These are phyloP conservation scores for Pleurotus sapidus DNA, from an alignment of 768 basidiomycete species.

Conservation along the genomic window DNA sequence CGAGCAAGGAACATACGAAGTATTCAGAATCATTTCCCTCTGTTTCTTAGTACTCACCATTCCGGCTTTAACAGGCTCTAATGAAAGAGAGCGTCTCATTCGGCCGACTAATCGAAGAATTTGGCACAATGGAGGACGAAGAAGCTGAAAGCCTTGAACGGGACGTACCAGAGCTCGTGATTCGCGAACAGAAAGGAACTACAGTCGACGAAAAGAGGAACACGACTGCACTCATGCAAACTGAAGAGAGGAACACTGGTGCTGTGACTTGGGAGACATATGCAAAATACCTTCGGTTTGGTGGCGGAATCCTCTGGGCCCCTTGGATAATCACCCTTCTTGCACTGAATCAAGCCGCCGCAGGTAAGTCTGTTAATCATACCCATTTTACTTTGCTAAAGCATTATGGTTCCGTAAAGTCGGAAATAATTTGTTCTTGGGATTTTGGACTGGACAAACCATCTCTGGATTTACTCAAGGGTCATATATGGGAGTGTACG, in stretches of 20 bases:
- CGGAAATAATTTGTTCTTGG: conserved; percentile 63
- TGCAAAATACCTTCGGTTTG: conserved; percentile 40
- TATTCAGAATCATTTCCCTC: conserved; percentile 14
- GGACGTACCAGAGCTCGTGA: conserved; percentile 6
- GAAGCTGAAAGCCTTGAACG: neutral
- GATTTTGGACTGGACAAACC: conserved; percentile 62
- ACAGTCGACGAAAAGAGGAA: conserved; percentile 17
- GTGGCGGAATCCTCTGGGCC: conserved; percentile 48
- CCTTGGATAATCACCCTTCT: conserved; percentile 44
- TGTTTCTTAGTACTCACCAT: neutral
- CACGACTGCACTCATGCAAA: conserved; percentile 40
- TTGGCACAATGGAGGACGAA: conserved; percentile 6
- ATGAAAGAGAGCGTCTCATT: conserved; percentile 8
- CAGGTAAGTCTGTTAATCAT: conserved; percentile 30
- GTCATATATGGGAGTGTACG: conserved; percentile 65
- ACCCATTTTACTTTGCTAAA: neutral
- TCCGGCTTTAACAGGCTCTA: conserved; percentile 11
- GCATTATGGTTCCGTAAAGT: conserved; percentile 30
- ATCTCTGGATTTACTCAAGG: conserved; percentile 56
- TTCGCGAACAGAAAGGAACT: conserved; percentile 35
- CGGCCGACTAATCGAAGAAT: conserved; percentile 12
- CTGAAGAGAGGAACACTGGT: conserved; percentile 56
- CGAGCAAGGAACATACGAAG: conserved; percentile 61
- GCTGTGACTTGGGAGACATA: conserved; percentile 50
- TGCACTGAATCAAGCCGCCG: conserved; percentile 43